Base-by-base conservation (phyloP, 2,329 filamentous ascomycete genomes). In the Claviceps fusiformis region DNA sequence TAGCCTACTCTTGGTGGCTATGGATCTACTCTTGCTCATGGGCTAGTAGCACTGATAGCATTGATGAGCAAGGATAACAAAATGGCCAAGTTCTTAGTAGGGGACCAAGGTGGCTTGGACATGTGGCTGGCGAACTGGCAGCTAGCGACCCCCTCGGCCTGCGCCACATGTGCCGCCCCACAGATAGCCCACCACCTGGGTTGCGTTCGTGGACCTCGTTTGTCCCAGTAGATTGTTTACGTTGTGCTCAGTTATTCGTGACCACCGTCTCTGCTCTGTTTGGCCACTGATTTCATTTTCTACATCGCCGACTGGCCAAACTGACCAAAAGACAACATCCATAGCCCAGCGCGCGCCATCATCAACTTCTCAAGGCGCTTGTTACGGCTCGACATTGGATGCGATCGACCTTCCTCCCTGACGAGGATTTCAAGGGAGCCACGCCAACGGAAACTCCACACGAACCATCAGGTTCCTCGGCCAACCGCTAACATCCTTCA, bases 201-300 rank as follows among this genome's bases (percentile, higher is more conserved):
- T 17, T 54, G 31, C 35, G n/a, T 62, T 62, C 59, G 60, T 61
- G 63, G 59, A 60, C 62, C 62, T 46, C 53, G 64, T 65, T 65
- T 64, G 64, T 64, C 15, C 43, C 45, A 60, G 44, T 58, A 55
- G 55, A 57, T 64, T 62, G 63, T 64, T 65, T 65, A 65, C 62
- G 58, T 60, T 61, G 54, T 19, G 50, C 48, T 55, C 35, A 35
- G 24, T 35, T 37, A 44, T 39, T 44, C 39, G 29, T 44, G 9
- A 39, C 35, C 7, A n/a, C n/a, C 11, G 15, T 31, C 27, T 47
- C 52, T 46, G 10, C 17, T 41, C 39, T n/a, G 15, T n/a, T n/a
- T 41, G 39, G 39, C 39, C 15, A 41, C 39, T n/a, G 5, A 41
- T 41, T 41, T 17, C 17, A 41, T 9, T 47, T 0, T 46, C 49